Base-by-base conservation (phyloP, 768 basidiomycete species). In the Calocybe indica region DNA sequence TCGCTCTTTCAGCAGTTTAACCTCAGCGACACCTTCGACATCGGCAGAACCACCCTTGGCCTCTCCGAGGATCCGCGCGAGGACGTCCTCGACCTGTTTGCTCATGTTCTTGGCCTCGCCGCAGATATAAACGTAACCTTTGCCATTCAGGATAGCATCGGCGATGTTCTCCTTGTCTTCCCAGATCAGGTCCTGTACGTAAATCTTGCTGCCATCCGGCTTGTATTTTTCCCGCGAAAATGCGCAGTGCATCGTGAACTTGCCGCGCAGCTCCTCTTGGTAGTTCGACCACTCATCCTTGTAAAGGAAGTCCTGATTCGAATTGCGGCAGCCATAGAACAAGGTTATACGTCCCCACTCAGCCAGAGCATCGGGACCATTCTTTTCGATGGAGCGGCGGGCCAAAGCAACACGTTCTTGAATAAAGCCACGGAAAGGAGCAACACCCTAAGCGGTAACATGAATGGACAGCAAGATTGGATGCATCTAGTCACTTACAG, bases 391-490 rank as follows among this genome's bases (percentile, higher is more conserved):
- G 0, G 93, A 89, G 51, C 92, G 92, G 52, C 90, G 88, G 9
- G 94, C 96, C 31, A 98, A 83, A 7, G 93, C 93, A 37, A 99
- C 86, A 55, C 96, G 91, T 64, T 99, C 96, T 69, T 99, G 96
- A 7, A 98, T 80, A 67, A 99, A 99, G 2, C 95, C 96, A 52
- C 96, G 89, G 90, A 99, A 99, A 7, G 96, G 96, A 40, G 96
- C 96, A 47, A 99, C 93, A 73, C 96, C 96, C 92, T 95, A 49
- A 10, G 50, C 37, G 40, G 38, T 42, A 22, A 52, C 36, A 37
- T 14, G 41, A 36, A 40, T 55, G 55, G 52, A 39, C 40, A 51
- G 42, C 46, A 41, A 37, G 31, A 10, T 7, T 15, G 39, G 12
- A 31, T 44, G 13, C 8, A 37, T n/a, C 48, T 22, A 35, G 30